Evolutionary conservation across 495 filamentous ascomycete species (phyloP), one percentile per base, ranked within the genome.

Genomic region (Pseudoneurospora amorphoporcata): DNA sequence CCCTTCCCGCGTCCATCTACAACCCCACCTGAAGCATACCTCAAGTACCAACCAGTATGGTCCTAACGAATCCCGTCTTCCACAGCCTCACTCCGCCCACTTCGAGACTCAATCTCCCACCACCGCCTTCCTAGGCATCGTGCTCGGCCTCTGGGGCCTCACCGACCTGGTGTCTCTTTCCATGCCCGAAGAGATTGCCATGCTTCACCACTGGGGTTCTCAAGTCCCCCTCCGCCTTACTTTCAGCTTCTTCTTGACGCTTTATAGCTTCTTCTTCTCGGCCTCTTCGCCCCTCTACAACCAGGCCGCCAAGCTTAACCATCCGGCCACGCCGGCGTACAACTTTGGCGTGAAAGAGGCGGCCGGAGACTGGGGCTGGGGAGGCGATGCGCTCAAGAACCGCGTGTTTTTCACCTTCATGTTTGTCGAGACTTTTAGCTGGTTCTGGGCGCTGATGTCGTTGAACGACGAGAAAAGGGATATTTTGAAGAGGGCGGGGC

Each of bases 341-440:
- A 37, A 37, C 5, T 61, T 61, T 3, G 6, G 29, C 5, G 23
- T 19, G 2, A 61, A 32, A 19, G 53, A 61, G 3, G 53, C 1
- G 1, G 29, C 23, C 0, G 53, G 53, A 2, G 53, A 77, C 71
- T 71, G 77, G 72, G 71, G 76, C 39, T 82, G 80, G 82, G 82
- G 81, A 72, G 75, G 79, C 79, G 91, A 88, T 72, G 87, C 89
- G 41, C 77, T 95, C 77, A 92, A 92, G 82, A 94, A 93, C 76
- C 81, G 91, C 37, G 85, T 95, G 8, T 89, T 95, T 12, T 96
- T 97, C 77, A 90, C 92, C 0, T 96, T 91, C 82, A 89, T 87
- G 16, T 94, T 96, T 78, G 79, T 95, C 81, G 94, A 97, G 84
- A 90, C 94, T 81, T 83, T 93, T 77, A 86, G 87, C 70, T 97